These are phyloP conservation scores for Mycena venus DNA, from an alignment of 768 basidiomycete species.

Conservation along the genomic window DNA sequence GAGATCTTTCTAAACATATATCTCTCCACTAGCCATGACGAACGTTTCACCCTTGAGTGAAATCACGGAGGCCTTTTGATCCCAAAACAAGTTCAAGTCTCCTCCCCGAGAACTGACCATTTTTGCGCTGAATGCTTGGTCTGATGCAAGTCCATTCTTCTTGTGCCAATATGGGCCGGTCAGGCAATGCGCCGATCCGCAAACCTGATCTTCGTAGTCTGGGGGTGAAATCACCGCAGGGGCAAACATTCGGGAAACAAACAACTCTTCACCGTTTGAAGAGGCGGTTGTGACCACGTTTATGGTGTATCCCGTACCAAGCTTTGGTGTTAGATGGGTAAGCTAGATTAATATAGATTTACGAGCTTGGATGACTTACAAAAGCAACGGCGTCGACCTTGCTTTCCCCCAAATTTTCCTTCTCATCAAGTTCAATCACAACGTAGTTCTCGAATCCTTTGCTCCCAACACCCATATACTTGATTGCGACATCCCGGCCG, in stretches of 20 bases:
- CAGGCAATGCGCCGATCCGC: slow-evolving; percentile 67
- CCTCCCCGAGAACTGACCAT: slow-evolving; percentile 69
- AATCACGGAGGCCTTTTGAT: slow-evolving; percentile 46
- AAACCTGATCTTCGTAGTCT: slow-evolving; percentile 61
- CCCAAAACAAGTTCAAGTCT: slow-evolving; percentile 54
- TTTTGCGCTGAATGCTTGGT: slow-evolving; percentile 54
- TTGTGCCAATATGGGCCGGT: slow-evolving; percentile 63
- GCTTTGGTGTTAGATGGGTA: slow-evolving; percentile 33
- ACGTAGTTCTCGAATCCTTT: slow-evolving; percentile 51
- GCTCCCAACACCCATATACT: slow-evolving; percentile 53
- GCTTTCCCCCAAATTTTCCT: slow-evolving; percentile 50
- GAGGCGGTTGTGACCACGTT: slow-evolving; percentile 56
- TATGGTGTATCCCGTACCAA: slow-evolving; percentile 48
- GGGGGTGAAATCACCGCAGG: slow-evolving; percentile 47
- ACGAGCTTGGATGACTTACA: slow-evolving; percentile 42
- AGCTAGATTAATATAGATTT: not conserved
- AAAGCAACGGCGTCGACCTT: slow-evolving; percentile 47
- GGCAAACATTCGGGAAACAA: slow-evolving; percentile 67
- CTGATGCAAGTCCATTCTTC: slow-evolving; percentile 48
- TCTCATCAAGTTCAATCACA: slow-evolving; percentile 57
- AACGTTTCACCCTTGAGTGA: slow-evolving; percentile 52
- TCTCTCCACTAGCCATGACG: slow-evolving; percentile 50
- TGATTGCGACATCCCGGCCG: slow-evolving; percentile 52
- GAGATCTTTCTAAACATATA: slow-evolving; percentile 29
- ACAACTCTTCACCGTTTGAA: slow-evolving; percentile 45